phyloP scores from a whole-genome alignment of 257 asterid genomes.

The Cinchona pubescens region DNA sequence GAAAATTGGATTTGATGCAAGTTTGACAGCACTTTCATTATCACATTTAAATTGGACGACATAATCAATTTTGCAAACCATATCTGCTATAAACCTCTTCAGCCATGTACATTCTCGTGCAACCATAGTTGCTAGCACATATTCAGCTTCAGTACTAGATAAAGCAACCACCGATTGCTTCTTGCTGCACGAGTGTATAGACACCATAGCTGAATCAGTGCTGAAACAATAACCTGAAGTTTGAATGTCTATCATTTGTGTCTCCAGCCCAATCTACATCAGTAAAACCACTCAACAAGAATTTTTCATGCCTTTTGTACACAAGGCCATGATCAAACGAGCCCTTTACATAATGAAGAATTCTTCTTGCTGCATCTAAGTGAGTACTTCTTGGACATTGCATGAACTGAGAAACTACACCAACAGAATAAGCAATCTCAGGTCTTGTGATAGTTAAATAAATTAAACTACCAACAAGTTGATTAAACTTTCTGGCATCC shows the following conservation, averaged over 20 bases:
- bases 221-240: conserved; percentile 10
- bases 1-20: conserved; percentile 12
- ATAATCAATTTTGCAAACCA: conserved; percentile 1
- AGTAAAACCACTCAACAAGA: not conserved
- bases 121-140: conserved; percentile 13
- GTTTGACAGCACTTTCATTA: conserved; percentile 15
- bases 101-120: conserved; percentile 13
- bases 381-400: conserved; percentile 3
- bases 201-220: not conserved
- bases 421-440: conserved; percentile 20
- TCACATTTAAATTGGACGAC: conserved; percentile 5
- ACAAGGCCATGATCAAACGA: conserved; percentile 8
- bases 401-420: conserved; percentile 30
- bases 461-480: conserved; percentile 31
- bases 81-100: conserved; percentile 5
- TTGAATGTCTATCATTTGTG: not conserved
- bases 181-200: conserved; percentile 17
- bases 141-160: not conserved
- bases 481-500: conserved; percentile 14
- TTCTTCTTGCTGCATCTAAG: conserved; percentile 20
- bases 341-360: conserved; percentile 19
- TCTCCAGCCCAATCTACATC: conserved; percentile 8
- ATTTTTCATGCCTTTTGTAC: not conserved
- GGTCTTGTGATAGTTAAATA: conserved; percentile 25
- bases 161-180: conserved; percentile 4